Conservation (phyloP, 225 moss, liverwort and hornwort genomes). For the Physcomitrium patens region DNA sequence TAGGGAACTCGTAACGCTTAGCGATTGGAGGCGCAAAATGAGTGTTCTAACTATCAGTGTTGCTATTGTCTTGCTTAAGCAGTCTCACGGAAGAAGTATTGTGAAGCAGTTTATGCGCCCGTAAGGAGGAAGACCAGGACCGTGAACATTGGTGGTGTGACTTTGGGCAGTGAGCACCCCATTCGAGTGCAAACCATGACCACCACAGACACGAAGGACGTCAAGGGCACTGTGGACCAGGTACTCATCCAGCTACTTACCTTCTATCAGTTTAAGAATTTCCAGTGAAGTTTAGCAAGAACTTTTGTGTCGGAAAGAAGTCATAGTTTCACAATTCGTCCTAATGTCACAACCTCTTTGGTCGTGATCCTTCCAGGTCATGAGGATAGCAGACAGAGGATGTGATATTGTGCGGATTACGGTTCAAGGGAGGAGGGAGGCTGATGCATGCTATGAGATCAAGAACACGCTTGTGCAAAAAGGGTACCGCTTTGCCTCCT, state of each 20-base stretch:
- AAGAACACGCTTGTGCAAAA: constrained; percentile 87
- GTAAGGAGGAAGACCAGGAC: constrained; percentile 76
- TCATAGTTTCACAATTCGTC: constrained; percentile 8
- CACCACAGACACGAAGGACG: constrained; percentile 85
- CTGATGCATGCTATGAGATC: constrained; percentile 79
- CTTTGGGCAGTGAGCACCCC: constrained; percentile 80
- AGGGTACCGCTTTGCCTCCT: constrained; percentile 51
- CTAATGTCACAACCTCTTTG: not conserved
- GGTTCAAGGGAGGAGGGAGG: constrained; percentile 83
- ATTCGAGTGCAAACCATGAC: constrained; percentile 96
- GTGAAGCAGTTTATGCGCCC: constrained; percentile 70
- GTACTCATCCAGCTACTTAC: constrained; percentile 22
- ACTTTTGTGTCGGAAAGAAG: not conserved
- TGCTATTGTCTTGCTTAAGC: constrained; percentile 28
- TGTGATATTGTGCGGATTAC: constrained; percentile 87
- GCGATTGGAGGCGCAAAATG: not conserved
- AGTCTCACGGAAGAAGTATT: constrained; percentile 82
- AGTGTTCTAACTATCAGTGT: constrained; percentile 17
- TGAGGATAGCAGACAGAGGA: constrained; percentile 80
- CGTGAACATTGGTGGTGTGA: constrained; percentile 70
- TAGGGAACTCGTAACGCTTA: not conserved
- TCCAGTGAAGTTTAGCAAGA: constrained; percentile 9
- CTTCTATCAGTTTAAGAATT: not conserved
- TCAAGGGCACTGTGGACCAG: constrained; percentile 77
- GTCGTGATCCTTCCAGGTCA: constrained; percentile 54